These are phyloP conservation scores for Colletotrichum shisoi DNA, from an alignment of 2,329 filamentous ascomycete genomes.

Conservation along the genomic window DNA sequence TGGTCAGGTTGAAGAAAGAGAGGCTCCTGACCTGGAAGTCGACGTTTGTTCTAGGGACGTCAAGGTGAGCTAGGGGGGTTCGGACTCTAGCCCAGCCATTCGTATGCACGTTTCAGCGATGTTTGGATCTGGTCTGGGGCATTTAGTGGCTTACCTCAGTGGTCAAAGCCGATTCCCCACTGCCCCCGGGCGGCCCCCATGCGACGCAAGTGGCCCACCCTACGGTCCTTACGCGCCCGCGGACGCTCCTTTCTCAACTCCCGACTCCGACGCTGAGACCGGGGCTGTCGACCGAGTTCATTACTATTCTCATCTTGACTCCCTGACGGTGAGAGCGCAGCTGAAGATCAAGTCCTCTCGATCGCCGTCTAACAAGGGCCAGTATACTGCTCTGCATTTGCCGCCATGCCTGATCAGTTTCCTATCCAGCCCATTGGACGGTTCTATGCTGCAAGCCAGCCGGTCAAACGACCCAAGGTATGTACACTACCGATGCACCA, in stretches of 20 bases:
- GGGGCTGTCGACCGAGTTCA: conserved; percentile 11
- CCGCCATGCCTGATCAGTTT: conserved; percentile 53
- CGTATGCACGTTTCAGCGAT: conserved; percentile 36
- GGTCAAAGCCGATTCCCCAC: conserved; percentile 21
- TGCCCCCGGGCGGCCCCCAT: conserved; percentile 25
- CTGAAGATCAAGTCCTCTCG: not conserved
- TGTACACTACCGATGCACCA: not conserved
- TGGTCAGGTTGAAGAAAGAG: conserved; percentile 6
- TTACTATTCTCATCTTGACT: not conserved
- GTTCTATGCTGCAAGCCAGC: conserved; percentile 72
- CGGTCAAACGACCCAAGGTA: conserved; percentile 78
- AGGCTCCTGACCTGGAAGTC: not conserved
- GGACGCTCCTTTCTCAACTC: conserved; percentile 30
- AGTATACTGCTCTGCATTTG: not conserved
- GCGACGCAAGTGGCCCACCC: conserved; percentile 8
- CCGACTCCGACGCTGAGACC: conserved; percentile 32
- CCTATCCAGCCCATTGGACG: conserved; percentile 73
- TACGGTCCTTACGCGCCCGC: conserved; percentile 17
- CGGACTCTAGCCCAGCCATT: conserved; percentile 29
- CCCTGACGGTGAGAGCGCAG: not conserved
- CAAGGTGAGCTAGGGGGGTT: conserved; percentile 25
- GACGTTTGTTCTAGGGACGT: not conserved
- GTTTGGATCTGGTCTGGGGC: conserved; percentile 31
- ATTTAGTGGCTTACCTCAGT: conserved; percentile 27
- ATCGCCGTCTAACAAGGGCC: not conserved